Evolutionary conservation across 805 yeast species (phyloP).

Genomic region (Starmerella kuoi): DNA sequence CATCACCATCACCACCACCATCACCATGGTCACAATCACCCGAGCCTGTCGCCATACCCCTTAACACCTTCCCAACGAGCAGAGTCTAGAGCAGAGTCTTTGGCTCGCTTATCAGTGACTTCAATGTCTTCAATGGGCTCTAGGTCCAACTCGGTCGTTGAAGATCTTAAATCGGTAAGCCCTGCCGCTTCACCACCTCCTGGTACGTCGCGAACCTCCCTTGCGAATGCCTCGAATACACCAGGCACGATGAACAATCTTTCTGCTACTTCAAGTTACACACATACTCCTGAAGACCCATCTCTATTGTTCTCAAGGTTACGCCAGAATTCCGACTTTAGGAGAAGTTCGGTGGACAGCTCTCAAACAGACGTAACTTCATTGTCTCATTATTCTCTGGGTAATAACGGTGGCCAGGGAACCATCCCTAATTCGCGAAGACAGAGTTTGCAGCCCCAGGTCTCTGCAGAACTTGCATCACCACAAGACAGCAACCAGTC

Average conservation of each 20-base stretch:
- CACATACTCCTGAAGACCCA: slow-evolving; percentile 10
- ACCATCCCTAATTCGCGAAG: slow-evolving; percentile 13
- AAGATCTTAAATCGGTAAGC: slow-evolving; percentile 5
- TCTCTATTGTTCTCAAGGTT: slow-evolving; percentile 6
- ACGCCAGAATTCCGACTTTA: slow-evolving; percentile 11
- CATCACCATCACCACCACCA: background rate
- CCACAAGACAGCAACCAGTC: slow-evolving; percentile 1
- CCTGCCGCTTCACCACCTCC: slow-evolving; percentile 11
- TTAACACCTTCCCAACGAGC: slow-evolving; percentile 11
- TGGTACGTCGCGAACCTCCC: background rate
- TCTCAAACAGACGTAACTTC: slow-evolving; percentile 13
- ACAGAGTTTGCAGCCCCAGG: slow-evolving; percentile 6
- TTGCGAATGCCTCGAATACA: background rate
- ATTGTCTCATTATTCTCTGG: slow-evolving; percentile 18
- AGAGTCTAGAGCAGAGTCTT: slow-evolving; percentile 10
- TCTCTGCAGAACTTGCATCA: slow-evolving; percentile 7
- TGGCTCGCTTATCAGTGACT: slow-evolving; percentile 9
- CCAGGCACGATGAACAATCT: background rate
- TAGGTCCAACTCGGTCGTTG: slow-evolving; percentile 12
- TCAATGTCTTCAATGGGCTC: slow-evolving; percentile 9
- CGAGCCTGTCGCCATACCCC: slow-evolving; percentile 9
- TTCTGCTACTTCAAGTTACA: background rate
- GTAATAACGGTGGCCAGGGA: slow-evolving; percentile 1
- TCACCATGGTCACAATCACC: slow-evolving; percentile 2
- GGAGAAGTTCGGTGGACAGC: slow-evolving; percentile 12